Evolutionary conservation across 1,284 basidiomycete species (phyloP).

Genomic region (Sphagnurus paluster): DNA sequence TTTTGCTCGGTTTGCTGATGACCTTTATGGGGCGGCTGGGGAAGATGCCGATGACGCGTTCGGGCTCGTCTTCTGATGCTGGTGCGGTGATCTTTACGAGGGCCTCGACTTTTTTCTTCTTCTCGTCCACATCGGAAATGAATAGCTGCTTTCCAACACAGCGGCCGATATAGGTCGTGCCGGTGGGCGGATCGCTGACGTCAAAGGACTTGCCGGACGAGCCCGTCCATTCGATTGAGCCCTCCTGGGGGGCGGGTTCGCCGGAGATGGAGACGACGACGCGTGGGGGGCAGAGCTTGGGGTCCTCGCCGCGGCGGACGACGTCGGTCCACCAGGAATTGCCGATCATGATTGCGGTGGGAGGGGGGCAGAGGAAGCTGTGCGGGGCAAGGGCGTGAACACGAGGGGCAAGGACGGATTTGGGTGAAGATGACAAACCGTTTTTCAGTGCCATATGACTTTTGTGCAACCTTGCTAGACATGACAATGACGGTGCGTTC

Average conservation of each 20-base stretch:
- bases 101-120: conserved; percentile 91
- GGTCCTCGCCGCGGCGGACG: conserved; percentile 68
- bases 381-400: conserved; percentile 9
- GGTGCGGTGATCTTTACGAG: conserved; percentile 88
- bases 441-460: conserved; percentile 96
- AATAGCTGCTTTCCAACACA: conserved; percentile 90
- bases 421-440: conserved; percentile 51
- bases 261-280: conserved; percentile 92
- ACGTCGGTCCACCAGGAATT: conserved; percentile 92
- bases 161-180: conserved; percentile 82
- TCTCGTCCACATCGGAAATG: conserved; percentile 88
- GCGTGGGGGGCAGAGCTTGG: conserved; percentile 75
- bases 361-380: conserved; percentile 92
- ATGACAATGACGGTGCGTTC: conserved; percentile 94
- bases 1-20: conserved; percentile 96
- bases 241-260: conserved; percentile 81
- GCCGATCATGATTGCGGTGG: conserved; percentile 92
- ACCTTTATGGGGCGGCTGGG: conserved; percentile 93
- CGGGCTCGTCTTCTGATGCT: conserved; percentile 71
- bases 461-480: conserved; percentile 96
- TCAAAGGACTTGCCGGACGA: conserved; percentile 83
- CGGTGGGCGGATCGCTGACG: conserved; percentile 74
- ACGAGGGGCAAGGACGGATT: not conserved
- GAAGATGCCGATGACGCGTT: conserved; percentile 84
- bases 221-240: conserved; percentile 83